These are phyloP conservation scores for Decorospora gaudefroyi DNA, from an alignment of 2,329 filamentous ascomycete species.

Conservation along the genomic window DNA sequence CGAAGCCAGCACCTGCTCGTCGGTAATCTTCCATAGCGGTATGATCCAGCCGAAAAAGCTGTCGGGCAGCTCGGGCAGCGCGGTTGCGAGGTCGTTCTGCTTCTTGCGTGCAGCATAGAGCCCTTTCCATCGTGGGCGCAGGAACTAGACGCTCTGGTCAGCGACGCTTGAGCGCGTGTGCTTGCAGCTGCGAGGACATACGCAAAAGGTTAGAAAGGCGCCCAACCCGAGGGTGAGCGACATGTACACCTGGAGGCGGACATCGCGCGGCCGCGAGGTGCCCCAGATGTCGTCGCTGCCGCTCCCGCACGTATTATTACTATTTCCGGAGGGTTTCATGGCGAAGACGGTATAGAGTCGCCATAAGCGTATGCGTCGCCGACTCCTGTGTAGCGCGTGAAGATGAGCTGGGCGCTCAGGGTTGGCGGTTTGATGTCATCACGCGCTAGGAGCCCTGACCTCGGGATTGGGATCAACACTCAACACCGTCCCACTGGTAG, in stretches of 20 bases:
- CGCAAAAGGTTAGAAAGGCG: constrained; percentile 77
- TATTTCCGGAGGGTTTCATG: constrained; percentile 33
- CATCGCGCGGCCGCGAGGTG: constrained; percentile 50
- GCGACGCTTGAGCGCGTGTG: constrained; percentile 15
- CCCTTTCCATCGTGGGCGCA: constrained; percentile 88
- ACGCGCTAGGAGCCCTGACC: constrained; percentile 15
- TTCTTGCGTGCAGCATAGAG: constrained; percentile 89
- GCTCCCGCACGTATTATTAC: constrained; percentile 22
- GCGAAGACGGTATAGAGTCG: constrained; percentile 12
- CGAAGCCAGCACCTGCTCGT: constrained; percentile 85
- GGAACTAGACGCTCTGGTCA: constrained; percentile 59
- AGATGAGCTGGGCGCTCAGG: constrained; percentile 2
- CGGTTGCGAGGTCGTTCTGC: constrained; percentile 65
- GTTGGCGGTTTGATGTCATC: constrained; percentile 16
- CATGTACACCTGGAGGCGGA: constrained; percentile 68
- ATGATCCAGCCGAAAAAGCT: constrained; percentile 93
- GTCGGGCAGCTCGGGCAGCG: constrained; percentile 78
- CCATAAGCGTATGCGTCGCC: constrained; percentile 20
- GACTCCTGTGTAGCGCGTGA: constrained; percentile 8
- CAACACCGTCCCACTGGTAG: too few species aligned
- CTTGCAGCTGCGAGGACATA: constrained; percentile 54
- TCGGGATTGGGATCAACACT: too few species aligned
- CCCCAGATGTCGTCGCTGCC: constrained; percentile 39
- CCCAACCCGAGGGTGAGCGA: constrained; percentile 70
- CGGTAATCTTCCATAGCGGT: constrained; percentile 78